Evolutionary conservation across 805 yeast genomes (phyloP), one percentile per base, ranked within the genome.

Genomic region (Wickerhamomyces alni): DNA sequence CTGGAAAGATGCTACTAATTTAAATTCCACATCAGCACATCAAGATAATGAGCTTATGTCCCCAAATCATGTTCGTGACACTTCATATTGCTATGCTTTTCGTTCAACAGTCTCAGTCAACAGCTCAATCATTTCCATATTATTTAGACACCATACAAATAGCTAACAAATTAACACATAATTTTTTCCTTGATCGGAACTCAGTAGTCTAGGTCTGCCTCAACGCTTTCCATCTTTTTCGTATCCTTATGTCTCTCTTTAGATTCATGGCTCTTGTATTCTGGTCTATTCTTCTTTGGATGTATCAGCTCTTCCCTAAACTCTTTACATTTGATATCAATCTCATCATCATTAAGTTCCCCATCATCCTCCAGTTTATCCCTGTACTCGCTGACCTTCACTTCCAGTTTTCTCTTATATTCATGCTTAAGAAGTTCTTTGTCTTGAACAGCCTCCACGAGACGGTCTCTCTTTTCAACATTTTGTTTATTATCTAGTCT

Each of bases 341-440:
- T 61, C 26, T 57, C 63, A 0, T 55, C 59, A 22, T 59, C 80
- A 1, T 57, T 63, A 21, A 62, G 37, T 13, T 58, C 64, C 9
- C 33, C 54, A 8, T 65, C 61, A 21, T 76, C 82, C 45, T 77
- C 84, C 16, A 79, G 50, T 29, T 57, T 36, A 36, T 76, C 82
- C 17, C 80, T 48, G 21, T 69, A 63, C 33, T 75, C 75, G 66
- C 69, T 65, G 27, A 80, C 71, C 45, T 60, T 55, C 10, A 75
- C 38, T 22, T 55, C 52, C 35, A 55, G 30, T 40, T 52, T 43
- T 47, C 58, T 41, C 33, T 40, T 52, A 16, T 43, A 38, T 15
- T 44, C 53, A 32, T 46, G 55, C 27, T 48, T 45, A 4, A 47
- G 22, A 3, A 52, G 39, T 10, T 44, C 50, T 33, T 45, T 17